Evolutionary conservation across 1,284 basidiomycete species (phyloP), one percentile per base, ranked within the genome.

Genomic region (Ustilago sp.): DNA sequence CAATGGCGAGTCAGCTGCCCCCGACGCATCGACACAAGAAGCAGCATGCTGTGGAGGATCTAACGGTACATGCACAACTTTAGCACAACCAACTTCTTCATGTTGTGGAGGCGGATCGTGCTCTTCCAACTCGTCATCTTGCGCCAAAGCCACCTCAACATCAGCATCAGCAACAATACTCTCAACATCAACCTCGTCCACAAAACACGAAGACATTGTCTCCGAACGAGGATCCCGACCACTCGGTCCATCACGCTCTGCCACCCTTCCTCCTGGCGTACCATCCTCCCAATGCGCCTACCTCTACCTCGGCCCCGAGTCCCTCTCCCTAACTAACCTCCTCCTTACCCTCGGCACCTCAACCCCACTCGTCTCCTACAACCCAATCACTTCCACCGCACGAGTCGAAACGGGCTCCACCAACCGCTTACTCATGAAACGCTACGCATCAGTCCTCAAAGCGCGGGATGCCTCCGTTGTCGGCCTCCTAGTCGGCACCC

Each of bases 401-500:
- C 90, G 3, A 87, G 88, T 34, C 83, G 92, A 41, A 91, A 93
- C 79, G 91, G 81, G 83, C 6, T 59, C 67, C 32, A 86, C 86
- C 54, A 97, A 97, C 77, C 91, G 90, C 55, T 88, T 98, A 7
- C 90, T 99, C n/a, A 96, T 95, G 91, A 91, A 93, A 1, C 91
- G 97, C 15, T 96, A 98, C 76, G 92, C 91, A 2, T 89, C 91
- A 0, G 90, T 99, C 11, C 95, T 97, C 84, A 92, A 92, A 82
- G 95, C 96, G 1, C 90, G 94, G 51, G 93, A 95, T 74, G 92
- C 95, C 0, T 94, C 97, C 79, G 94, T 98, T 0, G 94, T 98
- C 74, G 97, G 94, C 0, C 94, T 99, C 41, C 90, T 99, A 1
- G 92, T 99, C 3, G 95, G 96, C 32, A 98, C 96, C 2, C 90